Evolutionary conservation across 768 basidiomycete genomes (phyloP).

Genomic region (Trametes cingulata): DNA sequence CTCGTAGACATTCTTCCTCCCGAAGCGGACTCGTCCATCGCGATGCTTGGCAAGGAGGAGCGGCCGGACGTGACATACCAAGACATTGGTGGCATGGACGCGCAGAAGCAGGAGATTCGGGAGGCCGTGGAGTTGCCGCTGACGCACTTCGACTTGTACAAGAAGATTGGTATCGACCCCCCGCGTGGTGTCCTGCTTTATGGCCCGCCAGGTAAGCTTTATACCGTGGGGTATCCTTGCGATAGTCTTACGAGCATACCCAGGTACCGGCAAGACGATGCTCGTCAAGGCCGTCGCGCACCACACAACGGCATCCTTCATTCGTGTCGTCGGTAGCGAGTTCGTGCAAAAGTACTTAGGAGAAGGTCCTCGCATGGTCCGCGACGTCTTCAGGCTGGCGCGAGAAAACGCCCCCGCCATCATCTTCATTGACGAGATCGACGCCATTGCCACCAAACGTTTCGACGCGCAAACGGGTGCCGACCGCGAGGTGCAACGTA

Average conservation of each 20-base stretch:
- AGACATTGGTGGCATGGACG: constrained; percentile 96
- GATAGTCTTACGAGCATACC: background rate
- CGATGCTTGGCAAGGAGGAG: constrained; percentile 93
- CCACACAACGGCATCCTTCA: constrained; percentile 96
- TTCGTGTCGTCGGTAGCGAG: constrained; percentile 96
- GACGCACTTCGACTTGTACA: constrained; percentile 97
- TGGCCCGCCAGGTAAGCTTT: constrained; percentile 83
- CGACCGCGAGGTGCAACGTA: constrained; percentile 98
- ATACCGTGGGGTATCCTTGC: background rate
- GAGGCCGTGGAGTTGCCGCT: constrained; percentile 97
- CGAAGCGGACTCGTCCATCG: constrained; percentile 96
- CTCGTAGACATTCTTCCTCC: constrained; percentile 98
- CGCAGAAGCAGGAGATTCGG: constrained; percentile 97
- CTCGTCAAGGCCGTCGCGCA: constrained; percentile 99
- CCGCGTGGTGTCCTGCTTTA: constrained; percentile 96
- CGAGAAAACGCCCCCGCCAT: constrained; percentile 97
- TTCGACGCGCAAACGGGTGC: constrained; percentile 99
- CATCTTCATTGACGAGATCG: constrained; percentile 99
- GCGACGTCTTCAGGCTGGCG: constrained; percentile 97
- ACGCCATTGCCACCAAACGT: constrained; percentile 98
- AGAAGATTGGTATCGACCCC: constrained; percentile 99
- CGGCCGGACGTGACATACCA: constrained; percentile 91
- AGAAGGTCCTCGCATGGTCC: constrained; percentile 99
- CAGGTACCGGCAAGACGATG: constrained; percentile 99
- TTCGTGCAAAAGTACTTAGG: constrained; percentile 99